Percentiles rank a stretch among this genome's conserved stretches.
phyloP scores from a whole-genome alignment of 139 green algal genomes.

The Chlorella sp. region DNA sequence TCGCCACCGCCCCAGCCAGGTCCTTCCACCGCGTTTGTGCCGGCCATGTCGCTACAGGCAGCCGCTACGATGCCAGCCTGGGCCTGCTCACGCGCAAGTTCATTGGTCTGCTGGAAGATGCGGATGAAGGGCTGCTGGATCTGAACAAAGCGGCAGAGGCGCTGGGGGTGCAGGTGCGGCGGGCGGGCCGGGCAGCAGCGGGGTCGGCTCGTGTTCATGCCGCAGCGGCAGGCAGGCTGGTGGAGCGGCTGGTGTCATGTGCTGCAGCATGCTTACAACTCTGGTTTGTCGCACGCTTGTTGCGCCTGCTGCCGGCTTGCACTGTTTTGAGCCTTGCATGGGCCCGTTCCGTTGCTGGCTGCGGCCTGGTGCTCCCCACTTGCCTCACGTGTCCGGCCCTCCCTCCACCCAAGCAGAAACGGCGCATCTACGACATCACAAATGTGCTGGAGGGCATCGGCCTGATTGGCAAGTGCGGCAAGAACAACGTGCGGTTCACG shows the following conservation, averaged over 20 bases:
- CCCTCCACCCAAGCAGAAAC: slow-evolving; percentile 90
- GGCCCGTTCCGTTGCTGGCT: no score
- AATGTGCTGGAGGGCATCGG: slow-evolving; percentile 98
- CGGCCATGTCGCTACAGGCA: background rate
- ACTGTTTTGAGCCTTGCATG: no score
- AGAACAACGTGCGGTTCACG: slow-evolving; percentile 82
- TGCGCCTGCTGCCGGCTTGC: no score
- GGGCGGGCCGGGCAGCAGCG: background rate
- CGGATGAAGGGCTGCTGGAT: slow-evolving; percentile 84
- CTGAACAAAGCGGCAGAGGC: slow-evolving; percentile 91
- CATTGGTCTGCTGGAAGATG: slow-evolving; percentile 81
- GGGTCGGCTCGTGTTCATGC: no score
- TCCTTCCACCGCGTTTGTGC: no score
- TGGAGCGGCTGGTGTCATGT: no score
- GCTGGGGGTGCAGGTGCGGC: slow-evolving; percentile 67
- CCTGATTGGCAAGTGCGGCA: slow-evolving; percentile 94
- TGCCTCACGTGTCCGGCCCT: no score
- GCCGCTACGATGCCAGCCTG: slow-evolving; percentile 86
- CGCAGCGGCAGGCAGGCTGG: no score
- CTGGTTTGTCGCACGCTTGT: no score
- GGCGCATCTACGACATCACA: slow-evolving; percentile 99
- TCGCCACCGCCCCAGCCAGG: no score
- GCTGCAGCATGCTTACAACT: no score
- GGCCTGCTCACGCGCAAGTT: slow-evolving; percentile 96
- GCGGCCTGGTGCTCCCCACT: no score